Percentiles rank a stretch among this genome's conserved stretches.
These are phyloP conservation scores for Glycine tomentella DNA, from an alignment of 306 rosid genomes.

Conservation along the genomic window DNA sequence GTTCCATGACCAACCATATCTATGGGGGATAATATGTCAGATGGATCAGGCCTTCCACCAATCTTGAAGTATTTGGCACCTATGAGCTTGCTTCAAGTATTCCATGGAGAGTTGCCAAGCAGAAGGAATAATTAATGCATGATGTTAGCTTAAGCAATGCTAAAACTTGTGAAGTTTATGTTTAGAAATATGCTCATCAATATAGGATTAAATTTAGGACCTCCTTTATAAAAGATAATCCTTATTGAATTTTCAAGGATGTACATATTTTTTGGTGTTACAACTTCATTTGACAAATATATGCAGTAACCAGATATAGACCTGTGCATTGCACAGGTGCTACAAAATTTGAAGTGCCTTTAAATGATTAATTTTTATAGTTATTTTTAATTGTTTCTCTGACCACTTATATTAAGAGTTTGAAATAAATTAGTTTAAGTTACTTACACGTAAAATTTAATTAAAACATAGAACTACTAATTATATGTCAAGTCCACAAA, in stretches of 20 bases:
- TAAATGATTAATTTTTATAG: neutral
- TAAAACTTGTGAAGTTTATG: too few relatives aligned
- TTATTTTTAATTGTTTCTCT: neutral
- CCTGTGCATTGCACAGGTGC: too few relatives aligned
- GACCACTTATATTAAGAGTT: neutral
- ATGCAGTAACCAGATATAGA: too few relatives aligned
- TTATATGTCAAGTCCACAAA: neutral
- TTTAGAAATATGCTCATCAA: too few relatives aligned
- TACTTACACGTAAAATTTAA: neutral
- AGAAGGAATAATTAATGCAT: too few relatives aligned
- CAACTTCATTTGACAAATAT: too few relatives aligned
- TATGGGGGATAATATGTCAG: constrained; percentile 35
- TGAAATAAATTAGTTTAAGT: constrained; percentile 4
- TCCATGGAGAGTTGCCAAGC: neutral
- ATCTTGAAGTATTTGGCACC: constrained; percentile 91
- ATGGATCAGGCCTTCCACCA: constrained; percentile 58
- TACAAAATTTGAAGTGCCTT: neutral
- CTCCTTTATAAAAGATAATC: too few relatives aligned
- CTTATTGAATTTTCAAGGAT: too few relatives aligned
- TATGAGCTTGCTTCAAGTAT: constrained; percentile 72
- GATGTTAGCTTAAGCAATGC: too few relatives aligned
- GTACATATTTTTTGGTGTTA: too few relatives aligned
- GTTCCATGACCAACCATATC: constrained; percentile 77
- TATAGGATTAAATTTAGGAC: too few relatives aligned
- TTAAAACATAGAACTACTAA: neutral